Percentiles rank a stretch among this genome's conserved stretches.
These are phyloP conservation scores for Solanum chiquidenum DNA, from an alignment of 257 asterid genomes.

Conservation along the genomic window DNA sequence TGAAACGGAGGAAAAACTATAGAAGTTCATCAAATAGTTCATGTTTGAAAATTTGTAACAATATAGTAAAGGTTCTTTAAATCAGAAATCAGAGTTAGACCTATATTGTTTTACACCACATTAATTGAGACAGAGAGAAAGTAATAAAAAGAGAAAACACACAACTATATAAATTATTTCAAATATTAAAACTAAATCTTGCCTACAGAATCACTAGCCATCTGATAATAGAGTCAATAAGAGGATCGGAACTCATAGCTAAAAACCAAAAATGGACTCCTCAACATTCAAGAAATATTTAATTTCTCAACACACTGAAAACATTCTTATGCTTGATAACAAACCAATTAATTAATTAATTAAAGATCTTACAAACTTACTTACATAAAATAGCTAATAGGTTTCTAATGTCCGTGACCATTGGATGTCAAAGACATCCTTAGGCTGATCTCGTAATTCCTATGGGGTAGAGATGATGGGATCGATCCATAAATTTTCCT, in stretches of 20 bases:
- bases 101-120: no score
- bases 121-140: no score
- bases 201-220: not conserved
- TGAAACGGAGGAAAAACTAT: no score
- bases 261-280: conserved; percentile 16
- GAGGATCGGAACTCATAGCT: not conserved
- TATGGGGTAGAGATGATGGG: no score
- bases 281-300: conserved; percentile 27
- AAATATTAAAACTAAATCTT: not conserved
- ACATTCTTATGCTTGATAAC: conserved; percentile 29
- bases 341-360: not conserved
- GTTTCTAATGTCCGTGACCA: not conserved
- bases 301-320: conserved; percentile 31
- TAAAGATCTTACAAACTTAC: not conserved
- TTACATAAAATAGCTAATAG: conserved; percentile 4
- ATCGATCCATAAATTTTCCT: not conserved
- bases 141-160: no score
- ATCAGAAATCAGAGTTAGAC: no score
- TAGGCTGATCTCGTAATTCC: not conserved
- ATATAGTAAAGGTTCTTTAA: no score
- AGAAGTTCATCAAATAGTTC: no score
- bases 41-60: no score
- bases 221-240: not conserved
- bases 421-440: not conserved
- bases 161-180: not conserved